phyloP scores from a whole-genome alignment of 1,284 basidiomycete genomes.

The Cryptococcus neoformans region DNA sequence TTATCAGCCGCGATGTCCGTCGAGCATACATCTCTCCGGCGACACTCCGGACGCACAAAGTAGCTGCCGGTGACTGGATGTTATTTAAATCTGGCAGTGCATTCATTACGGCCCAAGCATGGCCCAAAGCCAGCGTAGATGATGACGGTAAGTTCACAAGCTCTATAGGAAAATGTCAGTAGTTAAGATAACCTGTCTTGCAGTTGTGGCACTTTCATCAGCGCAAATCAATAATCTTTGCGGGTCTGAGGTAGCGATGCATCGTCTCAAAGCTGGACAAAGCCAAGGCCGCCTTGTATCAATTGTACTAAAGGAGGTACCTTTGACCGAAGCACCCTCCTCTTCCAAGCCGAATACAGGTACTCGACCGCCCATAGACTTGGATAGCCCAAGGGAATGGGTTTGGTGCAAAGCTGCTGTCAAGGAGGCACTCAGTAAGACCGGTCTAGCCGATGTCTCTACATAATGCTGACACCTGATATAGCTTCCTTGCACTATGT shows the following conservation, averaged over 20 bases:
- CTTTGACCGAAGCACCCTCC: neutral
- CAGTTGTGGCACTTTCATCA: conserved; percentile 21
- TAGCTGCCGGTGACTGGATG: conserved; percentile 47
- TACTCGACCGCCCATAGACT: conserved; percentile 1
- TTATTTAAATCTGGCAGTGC: conserved; percentile 6
- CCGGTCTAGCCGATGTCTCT: neutral
- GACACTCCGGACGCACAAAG: conserved; percentile 31
- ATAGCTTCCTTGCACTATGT: conserved; percentile 73
- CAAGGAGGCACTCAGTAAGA: conserved; percentile 49
- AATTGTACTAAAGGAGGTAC: conserved; percentile 19
- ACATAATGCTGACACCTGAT: neutral
- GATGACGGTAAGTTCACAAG: conserved; percentile 31
- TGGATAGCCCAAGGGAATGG: conserved; percentile 23
- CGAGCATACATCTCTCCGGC: conserved; percentile 41
- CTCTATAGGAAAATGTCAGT: neutral
- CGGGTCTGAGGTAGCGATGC: conserved; percentile 18
- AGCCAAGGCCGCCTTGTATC: conserved; percentile 19
- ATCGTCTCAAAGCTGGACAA: conserved; percentile 22
- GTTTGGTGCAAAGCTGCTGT: conserved; percentile 50
- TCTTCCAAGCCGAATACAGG: neutral
- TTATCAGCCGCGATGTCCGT: conserved; percentile 18
- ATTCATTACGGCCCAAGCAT: conserved; percentile 29
- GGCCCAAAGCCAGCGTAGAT: conserved; percentile 34
- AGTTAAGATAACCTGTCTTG: neutral
- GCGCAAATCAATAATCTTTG: conserved; percentile 22